These are phyloP conservation scores for Rhodotorula sp. DNA, from an alignment of 1,284 basidiomycete genomes.

Conservation along the genomic window DNA sequence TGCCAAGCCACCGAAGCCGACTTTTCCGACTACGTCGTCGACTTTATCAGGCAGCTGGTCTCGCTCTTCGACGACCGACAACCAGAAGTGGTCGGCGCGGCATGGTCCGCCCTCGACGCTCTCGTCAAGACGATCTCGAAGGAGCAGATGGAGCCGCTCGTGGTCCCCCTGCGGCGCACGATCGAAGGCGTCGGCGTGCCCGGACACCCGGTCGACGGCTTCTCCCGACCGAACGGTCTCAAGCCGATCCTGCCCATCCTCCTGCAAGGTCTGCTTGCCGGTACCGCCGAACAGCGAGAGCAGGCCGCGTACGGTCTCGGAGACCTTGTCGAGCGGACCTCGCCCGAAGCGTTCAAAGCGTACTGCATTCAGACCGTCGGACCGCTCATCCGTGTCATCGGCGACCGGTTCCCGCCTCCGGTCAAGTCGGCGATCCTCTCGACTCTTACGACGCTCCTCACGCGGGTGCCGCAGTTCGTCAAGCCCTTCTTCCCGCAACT, in stretches of 20 bases:
- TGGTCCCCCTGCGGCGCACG: constrained; percentile 81
- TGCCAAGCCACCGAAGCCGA: constrained; percentile 77
- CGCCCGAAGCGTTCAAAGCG: constrained; percentile 86
- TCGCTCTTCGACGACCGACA: constrained; percentile 79
- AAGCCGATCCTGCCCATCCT: constrained; percentile 65
- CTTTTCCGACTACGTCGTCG: constrained; percentile 77
- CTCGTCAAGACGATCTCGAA: constrained; percentile 91
- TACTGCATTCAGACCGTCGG: constrained; percentile 96
- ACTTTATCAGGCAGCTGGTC: constrained; percentile 93
- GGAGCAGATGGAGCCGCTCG: constrained; percentile 83
- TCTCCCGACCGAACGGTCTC: constrained; percentile 87
- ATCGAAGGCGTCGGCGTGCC: constrained; percentile 83
- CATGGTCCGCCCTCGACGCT: constrained; percentile 78
- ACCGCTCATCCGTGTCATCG: constrained; percentile 63
- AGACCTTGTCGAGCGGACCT: constrained; percentile 88
- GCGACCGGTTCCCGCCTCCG: constrained; percentile 68
- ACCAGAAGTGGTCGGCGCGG: constrained; percentile 72
- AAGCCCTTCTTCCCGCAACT: constrained; percentile 98
- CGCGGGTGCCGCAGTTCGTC: constrained; percentile 81
- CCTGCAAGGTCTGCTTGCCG: constrained; percentile 45
- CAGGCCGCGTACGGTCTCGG: constrained; percentile 93
- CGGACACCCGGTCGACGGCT: constrained; percentile 77
- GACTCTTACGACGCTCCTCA: constrained; percentile 77
- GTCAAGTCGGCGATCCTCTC: constrained; percentile 86
- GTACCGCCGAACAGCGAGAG: constrained; percentile 62